Percentiles rank a stretch among this genome's conserved stretches.
phyloP scores from a whole-genome alignment of 225 moss, liverwort and hornwort species.

The Pseudisothecium myosuroides region DNA sequence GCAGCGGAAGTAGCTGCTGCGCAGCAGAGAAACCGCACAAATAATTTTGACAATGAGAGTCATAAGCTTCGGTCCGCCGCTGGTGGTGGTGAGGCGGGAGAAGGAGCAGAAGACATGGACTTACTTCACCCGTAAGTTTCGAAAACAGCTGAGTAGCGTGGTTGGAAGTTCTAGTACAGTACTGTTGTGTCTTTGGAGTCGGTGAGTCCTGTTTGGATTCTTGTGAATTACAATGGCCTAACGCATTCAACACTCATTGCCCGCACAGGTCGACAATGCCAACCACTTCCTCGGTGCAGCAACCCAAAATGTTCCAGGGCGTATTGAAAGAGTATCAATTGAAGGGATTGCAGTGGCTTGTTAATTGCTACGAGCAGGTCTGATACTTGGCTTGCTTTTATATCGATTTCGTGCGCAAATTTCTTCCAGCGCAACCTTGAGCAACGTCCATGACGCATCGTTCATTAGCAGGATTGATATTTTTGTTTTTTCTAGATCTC shows the following conservation, averaged over 20 bases:
- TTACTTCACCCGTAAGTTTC: constrained; percentile 74
- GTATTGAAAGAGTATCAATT: constrained; percentile 89
- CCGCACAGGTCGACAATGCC: constrained; percentile 87
- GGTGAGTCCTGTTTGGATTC: neutral
- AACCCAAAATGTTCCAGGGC: constrained; percentile 87
- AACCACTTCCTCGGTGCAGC: constrained; percentile 80
- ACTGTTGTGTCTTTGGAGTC: neutral
- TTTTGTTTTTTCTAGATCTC: neutral
- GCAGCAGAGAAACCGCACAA: constrained; percentile 64
- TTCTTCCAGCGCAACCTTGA: neutral
- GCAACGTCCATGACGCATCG: neutral
- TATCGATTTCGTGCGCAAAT: neutral
- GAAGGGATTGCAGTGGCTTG: constrained; percentile 97
- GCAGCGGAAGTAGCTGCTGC: constrained; percentile 63
- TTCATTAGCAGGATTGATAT: neutral
- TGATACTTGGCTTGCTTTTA: neutral
- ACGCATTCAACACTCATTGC: neutral
- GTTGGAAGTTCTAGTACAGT: neutral
- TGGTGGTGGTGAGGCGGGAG: constrained; percentile 20
- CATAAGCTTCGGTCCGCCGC: constrained; percentile 64
- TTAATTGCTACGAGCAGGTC: constrained; percentile 99
- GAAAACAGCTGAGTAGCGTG: neutral
- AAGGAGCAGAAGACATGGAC: constrained; percentile 71
- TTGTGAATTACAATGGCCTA: neutral
- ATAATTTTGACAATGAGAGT: constrained; percentile 73